Percentiles rank a stretch among this genome's conserved stretches.
Conservation (phyloP, 2,329 filamentous ascomycete genomes). For the Zasmidium citrigriseum region DNA sequence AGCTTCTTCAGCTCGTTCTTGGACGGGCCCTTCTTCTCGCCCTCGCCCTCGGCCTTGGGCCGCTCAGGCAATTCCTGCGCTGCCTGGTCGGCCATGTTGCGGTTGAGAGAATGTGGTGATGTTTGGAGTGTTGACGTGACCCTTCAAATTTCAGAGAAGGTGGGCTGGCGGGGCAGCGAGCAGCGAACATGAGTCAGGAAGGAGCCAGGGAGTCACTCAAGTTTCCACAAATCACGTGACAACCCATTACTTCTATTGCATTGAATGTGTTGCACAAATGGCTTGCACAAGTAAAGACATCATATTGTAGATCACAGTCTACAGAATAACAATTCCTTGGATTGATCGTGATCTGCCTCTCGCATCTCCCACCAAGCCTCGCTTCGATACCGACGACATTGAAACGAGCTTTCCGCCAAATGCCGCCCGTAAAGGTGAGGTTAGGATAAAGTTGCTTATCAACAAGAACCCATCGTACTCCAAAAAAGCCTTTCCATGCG, state of each 20-base stretch:
- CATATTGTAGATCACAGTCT: too few relatives aligned
- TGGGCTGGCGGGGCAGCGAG: background rate
- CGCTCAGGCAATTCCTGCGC: conserved; percentile 30
- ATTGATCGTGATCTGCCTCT: too few relatives aligned
- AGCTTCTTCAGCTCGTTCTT: conserved; percentile 87
- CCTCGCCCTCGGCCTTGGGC: conserved; percentile 33
- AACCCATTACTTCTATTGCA: too few relatives aligned
- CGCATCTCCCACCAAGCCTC: too few relatives aligned
- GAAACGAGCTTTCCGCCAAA: background rate
- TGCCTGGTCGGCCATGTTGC: conserved; percentile 26
- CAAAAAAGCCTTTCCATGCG: background rate
- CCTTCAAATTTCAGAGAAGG: background rate
- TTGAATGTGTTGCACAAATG: too few relatives aligned
- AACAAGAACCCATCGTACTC: background rate
- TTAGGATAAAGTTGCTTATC: background rate
- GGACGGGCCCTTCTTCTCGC: conserved; percentile 56
- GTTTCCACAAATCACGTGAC: background rate
- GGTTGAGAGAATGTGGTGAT: background rate
- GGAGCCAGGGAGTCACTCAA: background rate
- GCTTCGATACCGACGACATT: too few relatives aligned
- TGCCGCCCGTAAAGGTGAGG: background rate
- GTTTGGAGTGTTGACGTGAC: background rate
- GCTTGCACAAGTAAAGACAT: too few relatives aligned
- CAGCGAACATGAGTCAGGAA: background rate
- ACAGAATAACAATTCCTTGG: too few relatives aligned